These are phyloP conservation scores for Pisolithus thermaeus DNA, from an alignment of 1,284 basidiomycete species.

Conservation along the genomic window DNA sequence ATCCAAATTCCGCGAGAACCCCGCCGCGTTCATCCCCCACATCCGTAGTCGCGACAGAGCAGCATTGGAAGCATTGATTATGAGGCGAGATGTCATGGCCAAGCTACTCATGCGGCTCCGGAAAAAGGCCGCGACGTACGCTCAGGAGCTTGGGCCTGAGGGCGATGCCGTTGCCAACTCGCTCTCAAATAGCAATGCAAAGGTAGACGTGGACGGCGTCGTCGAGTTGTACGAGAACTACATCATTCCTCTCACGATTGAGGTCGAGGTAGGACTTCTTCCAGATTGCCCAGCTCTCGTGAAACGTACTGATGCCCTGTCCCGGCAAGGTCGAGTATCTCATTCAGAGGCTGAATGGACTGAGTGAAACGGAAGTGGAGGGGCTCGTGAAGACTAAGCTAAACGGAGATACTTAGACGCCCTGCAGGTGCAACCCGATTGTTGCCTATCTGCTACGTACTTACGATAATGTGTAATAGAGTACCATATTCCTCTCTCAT, in stretches of 20 bases:
- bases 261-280: slow-evolving; percentile 79
- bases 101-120: slow-evolving; percentile 81
- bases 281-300: slow-evolving; percentile 2
- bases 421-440: too few relatives aligned
- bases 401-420: too few relatives aligned
- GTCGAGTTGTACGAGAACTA: slow-evolving; percentile 91
- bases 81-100: slow-evolving; percentile 92
- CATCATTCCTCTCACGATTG: slow-evolving; percentile 96
- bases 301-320: neutral
- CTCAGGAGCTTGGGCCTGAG: slow-evolving; percentile 80
- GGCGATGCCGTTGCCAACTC: slow-evolving; percentile 45
- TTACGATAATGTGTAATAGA: too few relatives aligned
- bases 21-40: slow-evolving; percentile 86
- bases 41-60: slow-evolving; percentile 74
- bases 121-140: slow-evolving; percentile 92
- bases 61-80: slow-evolving; percentile 82
- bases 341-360: slow-evolving; percentile 75
- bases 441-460: neutral
- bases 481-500: neutral
- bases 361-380: slow-evolving; percentile 78
- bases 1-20: slow-evolving; percentile 86
- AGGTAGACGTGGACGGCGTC: slow-evolving; percentile 92
- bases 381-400: slow-evolving; percentile 35
- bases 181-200: slow-evolving; percentile 36
- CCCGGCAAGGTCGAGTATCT: slow-evolving; percentile 82